phyloP scores from a whole-genome alignment of 2,329 filamentous ascomycete species.

The Fonsecaea multimorphosa region DNA sequence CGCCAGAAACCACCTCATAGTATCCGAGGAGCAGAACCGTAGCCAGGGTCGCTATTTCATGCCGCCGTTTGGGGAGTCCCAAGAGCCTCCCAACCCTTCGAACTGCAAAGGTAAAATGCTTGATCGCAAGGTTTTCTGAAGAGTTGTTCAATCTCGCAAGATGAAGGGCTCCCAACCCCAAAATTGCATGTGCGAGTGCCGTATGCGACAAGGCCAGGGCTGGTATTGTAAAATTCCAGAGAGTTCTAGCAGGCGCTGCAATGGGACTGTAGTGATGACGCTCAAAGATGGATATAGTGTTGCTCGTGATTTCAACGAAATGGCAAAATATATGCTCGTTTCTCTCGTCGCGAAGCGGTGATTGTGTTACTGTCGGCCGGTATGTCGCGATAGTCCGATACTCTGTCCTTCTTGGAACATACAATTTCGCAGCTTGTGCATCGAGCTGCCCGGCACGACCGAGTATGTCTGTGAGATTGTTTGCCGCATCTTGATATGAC shows the following conservation, averaged over 20 bases:
- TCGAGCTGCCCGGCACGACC: slow-evolving; percentile 21
- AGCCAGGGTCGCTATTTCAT: slow-evolving; percentile 81
- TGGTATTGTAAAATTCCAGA: slow-evolving; percentile 79
- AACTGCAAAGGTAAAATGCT: slow-evolving; percentile 88
- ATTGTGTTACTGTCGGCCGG: slow-evolving; percentile 52
- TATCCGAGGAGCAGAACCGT: slow-evolving; percentile 85
- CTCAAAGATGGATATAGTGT: slow-evolving; percentile 86
- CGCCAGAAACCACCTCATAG: slow-evolving; percentile 92
- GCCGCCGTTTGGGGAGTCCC: slow-evolving; percentile 69
- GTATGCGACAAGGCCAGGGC: slow-evolving; percentile 82
- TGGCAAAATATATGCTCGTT: slow-evolving; percentile 87
- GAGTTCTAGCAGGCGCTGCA: slow-evolving; percentile 63
- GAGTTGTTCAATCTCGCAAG: slow-evolving; percentile 80
- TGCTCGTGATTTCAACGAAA: slow-evolving; percentile 87
- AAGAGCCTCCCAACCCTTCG: slow-evolving; percentile 79
- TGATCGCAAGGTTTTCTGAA: slow-evolving; percentile 78
- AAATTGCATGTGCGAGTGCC: slow-evolving; percentile 87
- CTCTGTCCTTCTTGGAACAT: slow-evolving; percentile 14
- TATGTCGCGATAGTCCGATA: slow-evolving; percentile 26
- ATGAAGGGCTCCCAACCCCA: slow-evolving; percentile 84
- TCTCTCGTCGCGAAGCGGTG: slow-evolving; percentile 78
- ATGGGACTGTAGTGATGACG: slow-evolving; percentile 69
- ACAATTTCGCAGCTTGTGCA: slow-evolving; percentile 16
- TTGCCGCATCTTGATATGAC: slow-evolving; percentile 29
- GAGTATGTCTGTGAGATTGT: slow-evolving; percentile 44